Base-by-base conservation (phyloP, 1,284 basidiomycete species). In the Retiboletus flavoniger region DNA sequence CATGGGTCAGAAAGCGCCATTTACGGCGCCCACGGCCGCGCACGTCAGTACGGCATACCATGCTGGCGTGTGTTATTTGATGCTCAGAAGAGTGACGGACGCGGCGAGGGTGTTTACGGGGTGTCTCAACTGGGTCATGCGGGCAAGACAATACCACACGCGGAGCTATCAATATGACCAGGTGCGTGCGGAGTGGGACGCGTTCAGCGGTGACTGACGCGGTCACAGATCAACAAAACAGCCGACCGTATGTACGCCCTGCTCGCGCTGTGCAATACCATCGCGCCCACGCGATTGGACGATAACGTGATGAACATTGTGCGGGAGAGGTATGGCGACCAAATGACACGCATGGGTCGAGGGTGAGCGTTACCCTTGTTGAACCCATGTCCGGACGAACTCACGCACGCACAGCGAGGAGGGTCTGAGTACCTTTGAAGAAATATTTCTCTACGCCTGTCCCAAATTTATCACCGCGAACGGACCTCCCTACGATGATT, bases 171-270 rank as follows among this genome's bases (percentile, higher is more conserved):
- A 98, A 72, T 97, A 97, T 67, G 95, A 98, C 66, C 94, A 96
- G 78, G 91, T 89, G 50, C 46, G 77, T 64, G 8, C 1, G 16
- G 6, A 32, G 43, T 9, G 17, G 16, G 47, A 14, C 19, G 13
- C 9, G 10, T 32, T 13, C 11, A 1, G 16, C n/a, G 10, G 45
- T 32, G 11, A 50, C 36, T 63, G 49, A 54, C 42, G 1, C 2
- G 24, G 17, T 7, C 16, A 35, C 62, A 93, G 90, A 97, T 99
- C 74, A 95, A 89, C 79, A 98, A 98, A 79, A 95, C 91, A 28
- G 95, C 93, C 9, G 96, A 99, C 72, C 79, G 96, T 49, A 99
- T 98, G 95, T 97, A 98, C 70, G 94, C 95, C 4, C 75, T 99
- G 19, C 90, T 98, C 60, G 93, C 95, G 8, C 87, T 98, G 60